phyloP scores from a whole-genome alignment of 768 basidiomycete species.

The Dictyophora rubrovolvata region DNA sequence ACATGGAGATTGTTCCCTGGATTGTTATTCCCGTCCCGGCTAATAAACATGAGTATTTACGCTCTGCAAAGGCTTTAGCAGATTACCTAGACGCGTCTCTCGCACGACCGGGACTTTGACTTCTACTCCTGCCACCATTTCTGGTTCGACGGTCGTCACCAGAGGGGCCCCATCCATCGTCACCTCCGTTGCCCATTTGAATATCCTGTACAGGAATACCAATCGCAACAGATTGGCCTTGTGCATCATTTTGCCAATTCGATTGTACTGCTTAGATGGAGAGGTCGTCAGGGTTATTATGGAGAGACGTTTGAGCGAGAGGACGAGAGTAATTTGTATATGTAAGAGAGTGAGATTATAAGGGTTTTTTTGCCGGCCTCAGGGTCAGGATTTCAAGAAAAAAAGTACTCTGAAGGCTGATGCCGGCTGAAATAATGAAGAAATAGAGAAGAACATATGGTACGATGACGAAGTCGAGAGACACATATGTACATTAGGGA shows the following conservation, averaged over 20 bases:
- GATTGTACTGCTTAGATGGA: constrained; percentile 10
- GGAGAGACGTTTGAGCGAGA: constrained; percentile 3
- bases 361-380: constrained; percentile 4
- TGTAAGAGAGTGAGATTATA: neutral
- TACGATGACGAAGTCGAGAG: constrained; percentile 1
- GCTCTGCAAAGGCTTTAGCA: constrained; percentile 21
- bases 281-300: constrained; percentile 7
- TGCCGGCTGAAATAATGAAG: constrained; percentile 2
- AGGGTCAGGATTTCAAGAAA: constrained; percentile 5
- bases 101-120: constrained; percentile 60
- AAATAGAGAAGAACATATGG: neutral
- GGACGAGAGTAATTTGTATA: neutral
- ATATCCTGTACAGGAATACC: constrained; percentile 53
- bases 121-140: constrained; percentile 52
- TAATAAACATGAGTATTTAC: constrained; percentile 7
- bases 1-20: constrained; percentile 61
- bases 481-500: neutral
- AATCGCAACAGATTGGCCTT: constrained; percentile 33
- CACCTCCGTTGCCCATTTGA: constrained; percentile 39
- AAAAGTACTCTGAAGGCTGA: constrained; percentile 5
- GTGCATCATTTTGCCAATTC: constrained; percentile 3
- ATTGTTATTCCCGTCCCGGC: constrained; percentile 32
- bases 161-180: constrained; percentile 31
- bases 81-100: constrained; percentile 39
- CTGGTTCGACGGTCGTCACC: constrained; percentile 39